Base-by-base conservation (phyloP, 2,329 filamentous ascomycete genomes). In the Pseudogymnoascus destructans region DNA sequence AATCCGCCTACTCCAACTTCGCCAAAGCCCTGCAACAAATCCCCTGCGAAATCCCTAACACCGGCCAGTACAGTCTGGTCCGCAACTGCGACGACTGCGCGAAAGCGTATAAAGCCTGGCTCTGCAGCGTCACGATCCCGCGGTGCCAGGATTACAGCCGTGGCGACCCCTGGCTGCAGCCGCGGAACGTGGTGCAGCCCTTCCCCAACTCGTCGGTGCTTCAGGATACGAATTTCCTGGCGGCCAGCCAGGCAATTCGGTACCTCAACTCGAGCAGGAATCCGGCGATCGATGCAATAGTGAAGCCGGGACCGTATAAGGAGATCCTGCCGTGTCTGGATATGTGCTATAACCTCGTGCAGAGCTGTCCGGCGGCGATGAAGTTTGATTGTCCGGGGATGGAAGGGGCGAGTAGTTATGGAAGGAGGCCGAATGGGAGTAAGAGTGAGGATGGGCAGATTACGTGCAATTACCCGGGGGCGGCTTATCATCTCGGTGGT, bases 111-210 rank as follows among this genome's bases (percentile, higher is more conserved):
- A 96, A 95, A 70, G 77, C 84, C 67, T 98, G 93, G 93, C 83
- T 98, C 17, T 98, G 93, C 74, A 87, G 89, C 21, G 90, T 97
- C 25, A 86, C 84, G 13, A 93, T 98, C 61, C 93, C 93, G 1
- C 87, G 91, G 27, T 98, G 93, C 74, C 85, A 89, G 67, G 92
- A 96, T 72, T 93, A 87, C 66, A 80, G 78, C 56, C 80, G 77
- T 55, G 66, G 70, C 1, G 74, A 76, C 11, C 57, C 75, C 1
- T 70, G 76, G 62, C 72, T 69, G 8, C 80, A 84, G 61, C 75
- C 78, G 17, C 86, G 93, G 49, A 93, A 92, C 66, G 79, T 89
- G 57, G 81, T 77, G 30, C 81, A 85, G 60, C 65, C 78, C 0
- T 92, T 91, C 65, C 78, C 85, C 23, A 23, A 23, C 23, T 23